Percentiles rank a stretch among this genome's conserved stretches.
These are phyloP conservation scores for Raddia guianensis DNA, from an alignment of 176 grass and related monocot genomes.

Conservation along the genomic window DNA sequence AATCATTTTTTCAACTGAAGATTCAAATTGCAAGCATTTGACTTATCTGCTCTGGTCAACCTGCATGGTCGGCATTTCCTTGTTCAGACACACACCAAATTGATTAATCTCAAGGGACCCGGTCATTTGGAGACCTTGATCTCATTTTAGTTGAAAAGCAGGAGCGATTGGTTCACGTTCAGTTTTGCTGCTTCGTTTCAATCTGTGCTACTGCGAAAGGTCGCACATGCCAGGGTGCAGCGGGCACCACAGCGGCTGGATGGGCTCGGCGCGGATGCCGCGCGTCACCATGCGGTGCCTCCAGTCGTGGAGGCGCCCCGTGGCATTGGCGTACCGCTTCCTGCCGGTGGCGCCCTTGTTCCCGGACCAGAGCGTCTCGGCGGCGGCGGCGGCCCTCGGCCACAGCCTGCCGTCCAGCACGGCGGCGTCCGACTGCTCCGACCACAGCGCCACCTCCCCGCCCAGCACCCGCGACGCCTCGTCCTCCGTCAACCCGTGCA, in stretches of 20 bases:
- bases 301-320: constrained; percentile 73
- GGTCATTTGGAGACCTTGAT: no score
- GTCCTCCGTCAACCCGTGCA: constrained; percentile 72
- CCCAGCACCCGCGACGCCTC: constrained; percentile 73
- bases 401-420: constrained; percentile 80
- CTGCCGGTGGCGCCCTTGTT: constrained; percentile 68
- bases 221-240: constrained; percentile 82
- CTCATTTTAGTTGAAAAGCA: no score
- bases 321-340: constrained; percentile 82
- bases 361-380: constrained; percentile 86
- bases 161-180: no score
- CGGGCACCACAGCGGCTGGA: constrained; percentile 85
- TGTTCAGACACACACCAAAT: no score
- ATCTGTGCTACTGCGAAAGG: constrained; percentile 47
- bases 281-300: constrained; percentile 74
- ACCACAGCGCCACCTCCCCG: constrained; percentile 94
- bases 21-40: no score
- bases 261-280: constrained; percentile 83
- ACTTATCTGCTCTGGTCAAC: no score
- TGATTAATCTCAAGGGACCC: no score
- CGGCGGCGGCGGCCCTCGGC: constrained; percentile 76
- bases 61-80: no score
- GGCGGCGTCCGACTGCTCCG: constrained; percentile 73
- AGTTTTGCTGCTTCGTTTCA: no score
- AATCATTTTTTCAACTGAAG: no score